Evolutionary conservation across 139 green algal species (phyloP).

Genomic region (Micractinium sp.): DNA sequence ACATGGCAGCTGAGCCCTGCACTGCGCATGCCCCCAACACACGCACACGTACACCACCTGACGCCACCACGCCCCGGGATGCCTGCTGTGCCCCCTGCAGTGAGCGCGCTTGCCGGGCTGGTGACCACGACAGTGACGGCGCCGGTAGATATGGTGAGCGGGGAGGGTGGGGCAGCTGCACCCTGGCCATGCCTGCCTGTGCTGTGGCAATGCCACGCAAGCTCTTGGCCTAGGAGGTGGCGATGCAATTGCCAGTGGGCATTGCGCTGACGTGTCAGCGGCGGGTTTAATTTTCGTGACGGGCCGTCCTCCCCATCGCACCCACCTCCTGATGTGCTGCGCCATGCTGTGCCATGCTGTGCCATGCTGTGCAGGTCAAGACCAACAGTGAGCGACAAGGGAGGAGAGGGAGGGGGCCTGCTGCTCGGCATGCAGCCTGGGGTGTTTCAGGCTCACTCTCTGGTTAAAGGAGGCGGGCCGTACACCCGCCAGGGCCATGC

Average conservation of each 20-base stretch:
- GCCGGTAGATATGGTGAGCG: constrained; percentile 86
- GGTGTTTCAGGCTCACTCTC: no score
- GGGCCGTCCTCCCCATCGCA: no score
- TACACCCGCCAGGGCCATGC: no score
- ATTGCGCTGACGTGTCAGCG: background rate
- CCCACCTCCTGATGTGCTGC: no score
- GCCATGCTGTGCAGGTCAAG: constrained; percentile 33
- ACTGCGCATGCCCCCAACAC: background rate
- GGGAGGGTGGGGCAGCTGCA: background rate
- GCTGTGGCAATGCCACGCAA: background rate
- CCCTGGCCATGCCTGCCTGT: background rate
- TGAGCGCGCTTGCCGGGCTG: constrained; percentile 80
- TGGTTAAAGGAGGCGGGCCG: no score
- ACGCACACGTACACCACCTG: background rate
- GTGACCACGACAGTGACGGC: constrained; percentile 90
- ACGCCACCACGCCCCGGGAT: no score
- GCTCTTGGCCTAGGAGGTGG: background rate
- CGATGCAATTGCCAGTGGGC: no score
- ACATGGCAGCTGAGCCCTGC: background rate
- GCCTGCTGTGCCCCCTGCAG: constrained; percentile 6
- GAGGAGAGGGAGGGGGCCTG: no score
- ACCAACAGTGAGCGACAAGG: background rate
- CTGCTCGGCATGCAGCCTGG: no score
- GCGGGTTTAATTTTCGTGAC: no score
- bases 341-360: no score